Conservation (phyloP, 495 filamentous ascomycete genomes). For the Podospora anserina region DNA sequence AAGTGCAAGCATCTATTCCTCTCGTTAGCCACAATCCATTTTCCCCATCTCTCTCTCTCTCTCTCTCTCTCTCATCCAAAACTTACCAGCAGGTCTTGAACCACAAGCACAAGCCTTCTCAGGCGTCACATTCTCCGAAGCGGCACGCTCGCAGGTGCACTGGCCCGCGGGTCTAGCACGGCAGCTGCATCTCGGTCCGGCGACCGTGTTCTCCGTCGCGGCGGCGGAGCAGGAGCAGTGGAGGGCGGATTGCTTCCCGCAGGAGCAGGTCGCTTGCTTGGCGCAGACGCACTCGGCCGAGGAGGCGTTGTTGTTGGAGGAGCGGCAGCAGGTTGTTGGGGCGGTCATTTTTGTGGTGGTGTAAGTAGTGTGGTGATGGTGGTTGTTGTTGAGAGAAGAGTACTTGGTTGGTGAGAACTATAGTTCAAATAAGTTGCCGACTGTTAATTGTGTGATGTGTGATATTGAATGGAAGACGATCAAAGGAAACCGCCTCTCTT, state of each 20-base stretch:
- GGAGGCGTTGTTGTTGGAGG: conserved; percentile 35
- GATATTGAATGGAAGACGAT: background rate
- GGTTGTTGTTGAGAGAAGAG: background rate
- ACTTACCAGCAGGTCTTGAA: conserved; percentile 63
- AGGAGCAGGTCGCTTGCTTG: conserved; percentile 72
- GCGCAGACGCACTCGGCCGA: conserved; percentile 50
- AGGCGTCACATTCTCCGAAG: conserved; percentile 64
- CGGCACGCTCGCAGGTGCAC: conserved; percentile 77
- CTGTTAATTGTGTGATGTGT: background rate
- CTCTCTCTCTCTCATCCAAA: background rate
- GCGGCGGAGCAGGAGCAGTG: conserved; percentile 83
- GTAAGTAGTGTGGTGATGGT: conserved; percentile 2
- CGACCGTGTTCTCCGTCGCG: conserved; percentile 64
- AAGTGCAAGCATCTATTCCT: conserved; percentile 71
- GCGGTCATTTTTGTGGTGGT: conserved; percentile 24
- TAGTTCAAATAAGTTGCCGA: too few species aligned
- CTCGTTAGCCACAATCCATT: background rate
- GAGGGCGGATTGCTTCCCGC: conserved; percentile 79
- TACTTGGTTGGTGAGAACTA: conserved; percentile 3
- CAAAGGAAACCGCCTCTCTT: conserved; percentile 14
- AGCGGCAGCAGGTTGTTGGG: conserved; percentile 46
- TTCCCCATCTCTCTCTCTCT: too few species aligned
- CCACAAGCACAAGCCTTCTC: conserved; percentile 69
- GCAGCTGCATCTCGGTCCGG: conserved; percentile 81
- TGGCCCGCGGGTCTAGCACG: conserved; percentile 68